A percentile compares a stretch with the other conserved stretches of the same genome.
These are phyloP conservation scores for Microbotryum violaceum DNA, from an alignment of 1,284 basidiomycete genomes.

Conservation along the genomic window DNA sequence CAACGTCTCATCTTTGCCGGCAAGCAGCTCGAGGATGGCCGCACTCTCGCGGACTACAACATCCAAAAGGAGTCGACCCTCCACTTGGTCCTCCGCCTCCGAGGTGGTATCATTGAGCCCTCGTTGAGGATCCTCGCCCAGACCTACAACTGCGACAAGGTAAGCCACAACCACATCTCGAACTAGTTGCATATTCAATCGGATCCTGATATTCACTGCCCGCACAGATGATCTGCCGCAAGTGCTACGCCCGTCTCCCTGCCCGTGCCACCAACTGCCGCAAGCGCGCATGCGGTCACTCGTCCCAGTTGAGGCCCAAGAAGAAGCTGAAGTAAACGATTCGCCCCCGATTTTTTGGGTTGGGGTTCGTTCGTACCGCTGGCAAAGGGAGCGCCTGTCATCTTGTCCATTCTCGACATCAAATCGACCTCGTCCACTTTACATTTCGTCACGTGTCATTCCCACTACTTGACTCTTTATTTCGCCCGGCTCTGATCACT, in stretches of 20 bases:
- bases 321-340: slow-evolving; percentile 71
- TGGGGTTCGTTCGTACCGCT: background rate
- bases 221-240: slow-evolving; percentile 81
- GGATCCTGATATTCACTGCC: background rate
- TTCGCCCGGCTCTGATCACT: too few relatives aligned
- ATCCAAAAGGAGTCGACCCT: slow-evolving; percentile 99
- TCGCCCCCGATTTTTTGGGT: background rate
- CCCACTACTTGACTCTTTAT: too few relatives aligned
- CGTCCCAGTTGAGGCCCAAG: slow-evolving; percentile 89
- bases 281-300: slow-evolving; percentile 79
- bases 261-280: slow-evolving; percentile 99
- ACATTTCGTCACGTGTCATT: too few relatives aligned
- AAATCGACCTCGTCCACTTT: too few relatives aligned
- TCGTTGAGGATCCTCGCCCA: slow-evolving; percentile 88
- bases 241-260: slow-evolving; percentile 98
- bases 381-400: too few relatives aligned
- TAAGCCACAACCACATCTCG: slow-evolving; percentile 29
- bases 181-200: background rate
- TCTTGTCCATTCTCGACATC: too few relatives aligned
- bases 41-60: slow-evolving; percentile 91
- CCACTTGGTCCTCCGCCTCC: slow-evolving; percentile 93
- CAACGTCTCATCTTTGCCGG: slow-evolving; percentile 87
- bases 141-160: slow-evolving; percentile 56
- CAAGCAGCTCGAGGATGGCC: slow-evolving; percentile 94
- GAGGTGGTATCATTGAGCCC: slow-evolving; percentile 98